A percentile compares a stretch with the other conserved stretches of the same genome.
phyloP scores from a whole-genome alignment of 345 rosid genomes.

The Physaria fendleri region DNA sequence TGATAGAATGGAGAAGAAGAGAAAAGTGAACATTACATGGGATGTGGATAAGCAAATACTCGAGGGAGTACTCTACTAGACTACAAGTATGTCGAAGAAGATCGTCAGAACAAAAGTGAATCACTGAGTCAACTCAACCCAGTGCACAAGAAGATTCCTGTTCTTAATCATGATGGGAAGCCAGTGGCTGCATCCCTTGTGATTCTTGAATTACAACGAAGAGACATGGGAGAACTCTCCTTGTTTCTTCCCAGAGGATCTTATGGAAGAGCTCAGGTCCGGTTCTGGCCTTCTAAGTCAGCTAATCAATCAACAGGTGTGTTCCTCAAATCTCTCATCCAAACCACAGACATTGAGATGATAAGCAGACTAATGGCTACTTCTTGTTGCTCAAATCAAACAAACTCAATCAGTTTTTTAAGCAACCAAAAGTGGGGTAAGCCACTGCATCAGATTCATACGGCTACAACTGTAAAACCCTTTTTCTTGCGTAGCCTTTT shows the following conservation, averaged over 20 bases:
- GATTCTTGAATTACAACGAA: conserved; percentile 29
- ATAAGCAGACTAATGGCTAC: background rate
- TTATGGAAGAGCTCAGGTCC: conserved; percentile 27
- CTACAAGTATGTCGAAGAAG: conserved; percentile 39
- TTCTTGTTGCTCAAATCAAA: too few relatives aligned
- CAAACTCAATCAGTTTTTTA: background rate
- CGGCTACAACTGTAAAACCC: conserved; percentile 20
- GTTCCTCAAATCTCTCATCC: background rate
- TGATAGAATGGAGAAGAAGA: conserved; percentile 13
- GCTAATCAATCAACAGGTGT: conserved; percentile 29
- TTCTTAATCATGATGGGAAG: conserved; percentile 39
- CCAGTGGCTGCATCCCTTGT: conserved; percentile 23
- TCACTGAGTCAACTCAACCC: conserved; percentile 21
- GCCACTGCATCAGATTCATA: conserved; percentile 10
- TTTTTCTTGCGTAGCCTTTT: conserved; percentile 59
- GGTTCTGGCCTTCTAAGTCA: conserved; percentile 29
- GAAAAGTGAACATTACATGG: conserved; percentile 32
- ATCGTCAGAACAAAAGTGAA: conserved; percentile 21
- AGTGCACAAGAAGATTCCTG: conserved; percentile 27
- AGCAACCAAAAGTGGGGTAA: background rate
- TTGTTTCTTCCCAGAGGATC: conserved; percentile 26
- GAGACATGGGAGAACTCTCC: conserved; percentile 25
- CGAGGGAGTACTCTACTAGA: conserved; percentile 17
- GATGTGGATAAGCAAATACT: conserved; percentile 29
- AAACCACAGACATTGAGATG: background rate